Base-by-base conservation (phyloP, 345 rosid genomes). In the Bruguiera parviflora region DNA sequence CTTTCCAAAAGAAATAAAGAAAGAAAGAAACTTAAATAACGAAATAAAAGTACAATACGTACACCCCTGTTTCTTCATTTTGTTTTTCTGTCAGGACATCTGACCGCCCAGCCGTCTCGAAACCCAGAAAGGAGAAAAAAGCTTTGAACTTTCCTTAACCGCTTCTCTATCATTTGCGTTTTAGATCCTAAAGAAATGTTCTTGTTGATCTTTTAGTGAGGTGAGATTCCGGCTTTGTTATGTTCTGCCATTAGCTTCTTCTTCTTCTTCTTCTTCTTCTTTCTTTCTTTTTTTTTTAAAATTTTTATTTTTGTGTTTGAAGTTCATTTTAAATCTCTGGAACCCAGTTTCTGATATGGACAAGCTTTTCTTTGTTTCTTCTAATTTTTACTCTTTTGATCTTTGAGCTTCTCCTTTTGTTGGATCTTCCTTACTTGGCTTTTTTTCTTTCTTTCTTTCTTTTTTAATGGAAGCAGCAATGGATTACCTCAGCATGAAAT, bases 301-400 rank as follows among this genome's bases (percentile, higher is more conserved):
- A n/a, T 27, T 27, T 27, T 27, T 0, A 27, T 1, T 43, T 43
- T 43, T 11, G 49, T 11, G 49, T 43, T 3, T 43, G 49, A 43
- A 43, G 49, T 43, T 43, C 16, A 43, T 43, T 13, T 43, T 3
- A 43, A 43, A 13, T 43, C 18, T 43, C 18, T 43, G 18, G 18
- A 11, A 43, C 19, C 16, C 49, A 13, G 49, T 43, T 13, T 43
- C 18, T 13, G 49, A 13, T 3, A 1, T 13, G 49, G 16, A 43
- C 83, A 88, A 84, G 83, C 71, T 75, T 58, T 58, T 9, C 46
- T 65, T 35, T 28, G 29, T 51, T 5, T 58, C 21, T 43, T 43
- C 15, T 43, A 13, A 43, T 43, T 11, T 43, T 15, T 43, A 15
- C 49, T 43, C 1, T 0, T 43, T 43, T 43, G 49, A 43, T 43